phyloP scores from a whole-genome alignment of 2,329 filamentous ascomycete genomes.

The Colletotrichum nymphaeae region DNA sequence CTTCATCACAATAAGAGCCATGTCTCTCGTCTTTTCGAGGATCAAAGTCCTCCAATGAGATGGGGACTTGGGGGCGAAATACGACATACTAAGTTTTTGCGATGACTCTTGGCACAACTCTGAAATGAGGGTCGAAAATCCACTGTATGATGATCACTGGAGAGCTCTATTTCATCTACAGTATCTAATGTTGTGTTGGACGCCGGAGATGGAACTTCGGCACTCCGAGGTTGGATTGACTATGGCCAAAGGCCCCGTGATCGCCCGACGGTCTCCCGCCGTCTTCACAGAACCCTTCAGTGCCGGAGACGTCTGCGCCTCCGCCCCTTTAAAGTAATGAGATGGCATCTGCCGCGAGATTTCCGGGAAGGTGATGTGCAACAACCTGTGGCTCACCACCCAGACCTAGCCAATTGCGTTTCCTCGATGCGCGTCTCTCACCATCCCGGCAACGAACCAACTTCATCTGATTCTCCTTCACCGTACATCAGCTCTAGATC shows the following conservation, averaged over 20 bases:
- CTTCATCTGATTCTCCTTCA: not conserved
- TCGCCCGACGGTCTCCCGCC: not conserved
- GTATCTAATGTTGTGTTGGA: not conserved
- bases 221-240: not conserved
- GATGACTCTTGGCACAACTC: not conserved
- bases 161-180: not conserved
- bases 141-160: not conserved
- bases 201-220: not conserved
- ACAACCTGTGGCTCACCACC: not conserved
- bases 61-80: no score
- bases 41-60: conserved; percentile 4
- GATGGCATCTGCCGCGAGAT: not conserved
- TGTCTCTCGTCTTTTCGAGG: not conserved
- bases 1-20: not conserved
- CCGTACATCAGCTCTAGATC: not conserved
- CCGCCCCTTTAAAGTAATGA: no score
- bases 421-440: not conserved
- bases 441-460: not conserved
- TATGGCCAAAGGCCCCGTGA: not conserved
- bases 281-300: not conserved
- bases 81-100: not conserved
- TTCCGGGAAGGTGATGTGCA: not conserved
- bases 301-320: no score
- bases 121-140: not conserved
- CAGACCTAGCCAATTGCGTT: not conserved